Percentiles rank a stretch among this genome's conserved stretches.
These are phyloP conservation scores for Exutisphaerella laricina DNA, from an alignment of 2,329 filamentous ascomycete genomes.

Conservation along the genomic window DNA sequence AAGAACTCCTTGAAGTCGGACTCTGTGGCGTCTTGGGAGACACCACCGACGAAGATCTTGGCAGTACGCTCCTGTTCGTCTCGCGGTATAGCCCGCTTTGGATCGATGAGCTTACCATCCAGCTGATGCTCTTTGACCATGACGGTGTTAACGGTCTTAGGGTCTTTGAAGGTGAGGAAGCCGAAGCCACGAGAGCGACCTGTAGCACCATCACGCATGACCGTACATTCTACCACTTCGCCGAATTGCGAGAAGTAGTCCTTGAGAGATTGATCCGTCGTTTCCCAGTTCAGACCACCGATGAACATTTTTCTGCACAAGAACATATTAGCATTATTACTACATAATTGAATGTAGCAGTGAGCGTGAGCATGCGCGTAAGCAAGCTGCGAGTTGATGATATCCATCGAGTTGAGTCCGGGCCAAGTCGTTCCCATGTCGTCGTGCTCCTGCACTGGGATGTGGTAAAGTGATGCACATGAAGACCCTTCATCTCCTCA, in stretches of 20 bases:
- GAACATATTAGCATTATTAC: too few species aligned
- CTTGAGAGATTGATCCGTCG: constrained; percentile 91
- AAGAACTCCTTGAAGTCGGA: constrained; percentile 97
- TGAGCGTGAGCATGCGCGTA: constrained; percentile 16
- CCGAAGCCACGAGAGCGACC: constrained; percentile 94
- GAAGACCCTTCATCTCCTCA: too few species aligned
- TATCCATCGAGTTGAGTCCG: too few species aligned
- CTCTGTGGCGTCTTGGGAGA: constrained; percentile 94
- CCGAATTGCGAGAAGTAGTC: constrained; percentile 98
- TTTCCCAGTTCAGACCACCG: constrained; percentile 97
- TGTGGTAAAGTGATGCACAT: neutral
- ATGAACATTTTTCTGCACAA: constrained; percentile 96
- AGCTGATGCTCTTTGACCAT: constrained; percentile 99
- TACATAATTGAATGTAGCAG: neutral
- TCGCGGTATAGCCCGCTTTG: constrained; percentile 91
- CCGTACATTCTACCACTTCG: constrained; percentile 94
- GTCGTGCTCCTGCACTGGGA: neutral
- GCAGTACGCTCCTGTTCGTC: constrained; percentile 98
- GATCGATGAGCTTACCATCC: constrained; percentile 98
- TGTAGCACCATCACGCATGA: constrained; percentile 96
- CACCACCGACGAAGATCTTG: constrained; percentile 97
- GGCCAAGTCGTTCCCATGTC: neutral
- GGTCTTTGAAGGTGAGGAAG: constrained; percentile 95
- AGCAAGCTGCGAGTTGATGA: too few species aligned
- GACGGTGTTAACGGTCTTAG: constrained; percentile 96